These are phyloP conservation scores for Berkeleyomyces rouxiae DNA, from an alignment of 2,329 filamentous ascomycete genomes.

Conservation along the genomic window DNA sequence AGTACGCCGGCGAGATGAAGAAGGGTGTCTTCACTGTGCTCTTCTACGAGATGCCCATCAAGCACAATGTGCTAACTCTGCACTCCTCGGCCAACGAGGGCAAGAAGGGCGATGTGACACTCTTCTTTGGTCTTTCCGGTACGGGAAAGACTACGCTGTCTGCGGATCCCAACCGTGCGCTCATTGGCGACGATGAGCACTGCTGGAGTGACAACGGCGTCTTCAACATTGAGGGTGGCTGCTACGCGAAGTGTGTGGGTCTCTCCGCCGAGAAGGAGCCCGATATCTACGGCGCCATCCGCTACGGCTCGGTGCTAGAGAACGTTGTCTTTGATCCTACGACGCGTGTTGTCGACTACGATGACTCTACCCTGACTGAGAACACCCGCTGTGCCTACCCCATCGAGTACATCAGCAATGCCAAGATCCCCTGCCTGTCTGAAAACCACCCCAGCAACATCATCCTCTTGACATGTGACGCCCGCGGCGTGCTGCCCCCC, in stretches of 20 bases:
- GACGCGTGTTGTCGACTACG: slow-evolving; percentile 85
- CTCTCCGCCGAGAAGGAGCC: slow-evolving; percentile 97
- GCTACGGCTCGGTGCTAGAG: slow-evolving; percentile 92
- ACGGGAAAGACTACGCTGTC: slow-evolving; percentile 98
- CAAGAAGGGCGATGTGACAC: slow-evolving; percentile 81
- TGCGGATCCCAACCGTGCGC: slow-evolving; percentile 83
- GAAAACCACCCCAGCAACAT: slow-evolving; percentile 88
- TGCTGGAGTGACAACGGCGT: slow-evolving; percentile 95
- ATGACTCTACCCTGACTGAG: slow-evolving; percentile 86
- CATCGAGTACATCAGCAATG: slow-evolving; percentile 97
- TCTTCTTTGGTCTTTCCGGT: slow-evolving; percentile 97
- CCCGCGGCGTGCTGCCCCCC: slow-evolving; percentile 87
- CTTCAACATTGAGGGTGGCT: slow-evolving; percentile 99
- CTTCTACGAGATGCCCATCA: slow-evolving; percentile 99
- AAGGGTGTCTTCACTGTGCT: slow-evolving; percentile 98
- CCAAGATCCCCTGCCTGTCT: slow-evolving; percentile 92
- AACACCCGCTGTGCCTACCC: slow-evolving; percentile 97
- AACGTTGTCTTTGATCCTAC: slow-evolving; percentile 94
- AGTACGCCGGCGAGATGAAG: slow-evolving; percentile 97
- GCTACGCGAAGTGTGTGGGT: slow-evolving; percentile 97
- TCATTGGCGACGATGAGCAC: slow-evolving; percentile 99
- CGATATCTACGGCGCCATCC: slow-evolving; percentile 91
- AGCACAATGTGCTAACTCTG: slow-evolving; percentile 96
- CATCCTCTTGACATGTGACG: slow-evolving; percentile 94
- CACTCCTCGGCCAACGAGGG: slow-evolving; percentile 99